Base-by-base conservation (phyloP, 768 basidiomycete species). In the Rhodotorula diobovata region DNA sequence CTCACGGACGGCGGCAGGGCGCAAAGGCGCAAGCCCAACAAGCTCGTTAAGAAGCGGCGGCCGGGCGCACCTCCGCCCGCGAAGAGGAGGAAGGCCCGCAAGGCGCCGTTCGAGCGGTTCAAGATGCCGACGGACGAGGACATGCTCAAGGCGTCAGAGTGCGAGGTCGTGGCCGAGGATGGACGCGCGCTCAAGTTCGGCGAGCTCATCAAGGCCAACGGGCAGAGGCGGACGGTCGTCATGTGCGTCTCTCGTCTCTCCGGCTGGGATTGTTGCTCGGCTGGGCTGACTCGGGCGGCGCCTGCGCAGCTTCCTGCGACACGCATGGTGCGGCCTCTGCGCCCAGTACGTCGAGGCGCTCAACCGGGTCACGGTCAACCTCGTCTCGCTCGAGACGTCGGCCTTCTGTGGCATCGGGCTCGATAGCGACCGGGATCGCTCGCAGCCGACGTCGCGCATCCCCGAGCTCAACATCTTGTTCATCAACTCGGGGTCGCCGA, bases 381-480 rank as follows among this genome's bases (percentile, higher is more conserved):
- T 70, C 45, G 62, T 68, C 20, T n/a, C 63, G 35, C 20, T 50
- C 25, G 39, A 61, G 5, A 30, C 16, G 21, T 30, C 57, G 28
- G 61, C 67, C 23, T 60, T 63, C 61, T 21, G n/a, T 21, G n/a
- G 37, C 23, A 16, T 1, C 35, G 62, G 51, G 54, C n/a, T n/a
- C n/a, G n/a, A n/a, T n/a, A n/a, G n/a, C n/a, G n/a, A n/a, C n/a
- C n/a, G 37, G 18, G 37, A 50, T 23, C 32, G 60, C 48, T 12
- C 34, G n/a, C 34, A 39, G 32, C 57, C 35, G 16, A 51, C 30
- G 39, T n/a, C 64, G n/a, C 20, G 15, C 4, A 60, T 71, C 43
- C 68, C 73, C 20, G 68, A 69, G 1, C 62, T 74, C 28, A 64
- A 74, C 55, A 59, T 74, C 50, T 58, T 74, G 39, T 68, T 74